A percentile compares a stretch with the other conserved stretches of the same genome.
Conservation (phyloP, 2,329 filamentous ascomycete genomes). For the Aspergillus proliferans region DNA sequence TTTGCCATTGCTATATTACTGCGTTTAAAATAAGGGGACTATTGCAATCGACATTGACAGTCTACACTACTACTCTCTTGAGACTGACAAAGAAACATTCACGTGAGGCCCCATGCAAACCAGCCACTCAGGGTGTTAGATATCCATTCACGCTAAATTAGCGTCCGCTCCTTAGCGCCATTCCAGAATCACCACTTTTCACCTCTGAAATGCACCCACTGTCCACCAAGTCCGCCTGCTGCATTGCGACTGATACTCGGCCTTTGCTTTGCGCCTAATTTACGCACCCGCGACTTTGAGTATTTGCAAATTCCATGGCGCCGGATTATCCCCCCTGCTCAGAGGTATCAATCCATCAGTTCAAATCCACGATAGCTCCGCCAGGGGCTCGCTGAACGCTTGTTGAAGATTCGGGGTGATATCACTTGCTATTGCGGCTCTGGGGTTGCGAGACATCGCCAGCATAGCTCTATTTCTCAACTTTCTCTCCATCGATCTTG, state of each 20-base stretch:
- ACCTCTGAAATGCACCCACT: not conserved
- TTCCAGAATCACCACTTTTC: not conserved
- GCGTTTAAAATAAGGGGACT: too few species aligned
- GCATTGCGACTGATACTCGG: not conserved
- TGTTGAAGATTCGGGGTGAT: not conserved
- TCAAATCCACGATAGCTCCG: too few species aligned
- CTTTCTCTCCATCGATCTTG: not conserved
- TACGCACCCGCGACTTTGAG: not conserved
- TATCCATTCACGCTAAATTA: constrained; percentile 3
- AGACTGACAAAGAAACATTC: not conserved
- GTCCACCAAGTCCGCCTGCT: not conserved
- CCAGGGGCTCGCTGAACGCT: too few species aligned
- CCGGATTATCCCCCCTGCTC: not conserved
- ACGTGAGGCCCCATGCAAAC: not conserved
- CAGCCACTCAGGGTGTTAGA: not conserved
- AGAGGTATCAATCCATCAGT: not conserved
- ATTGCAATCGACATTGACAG: not conserved
- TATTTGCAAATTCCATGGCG: too few species aligned
- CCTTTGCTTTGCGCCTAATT: not conserved
- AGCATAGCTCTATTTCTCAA: not conserved
- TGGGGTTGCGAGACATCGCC: not conserved
- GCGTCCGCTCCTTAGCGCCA: constrained; percentile 1
- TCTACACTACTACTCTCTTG: not conserved
- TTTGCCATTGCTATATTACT: too few species aligned
- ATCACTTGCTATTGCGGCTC: not conserved